Evolutionary conservation across 148 eudicot species (phyloP).

Genomic region (Suaeda aralocaspica): DNA sequence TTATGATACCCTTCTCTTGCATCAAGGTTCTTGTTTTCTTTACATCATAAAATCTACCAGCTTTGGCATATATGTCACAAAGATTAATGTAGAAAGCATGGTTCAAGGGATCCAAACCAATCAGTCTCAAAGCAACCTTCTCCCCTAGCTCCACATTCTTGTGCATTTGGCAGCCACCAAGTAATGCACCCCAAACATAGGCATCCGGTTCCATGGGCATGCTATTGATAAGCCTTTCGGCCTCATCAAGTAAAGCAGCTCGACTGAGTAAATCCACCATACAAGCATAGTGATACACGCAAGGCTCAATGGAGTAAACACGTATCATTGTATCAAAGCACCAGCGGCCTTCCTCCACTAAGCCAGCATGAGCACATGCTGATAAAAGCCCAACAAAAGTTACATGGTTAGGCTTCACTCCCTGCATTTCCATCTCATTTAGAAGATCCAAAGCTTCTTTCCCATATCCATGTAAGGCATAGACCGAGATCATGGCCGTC

Average conservation of each 20-base stretch:
- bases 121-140: slow-evolving; percentile 52
- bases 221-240: slow-evolving; percentile 43
- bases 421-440: slow-evolving; percentile 44
- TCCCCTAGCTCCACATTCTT: slow-evolving; percentile 59
- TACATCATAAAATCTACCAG: slow-evolving; percentile 50
- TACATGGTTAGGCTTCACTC: slow-evolving; percentile 63
- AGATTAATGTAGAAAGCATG: slow-evolving; percentile 63
- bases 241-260: slow-evolving; percentile 65
- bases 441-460: slow-evolving; percentile 56
- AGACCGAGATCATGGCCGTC: slow-evolving; percentile 82
- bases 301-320: slow-evolving; percentile 50
- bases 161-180: slow-evolving; percentile 76
- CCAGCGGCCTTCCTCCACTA: slow-evolving; percentile 49
- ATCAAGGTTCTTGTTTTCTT: slow-evolving; percentile 54
- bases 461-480: slow-evolving; percentile 56
- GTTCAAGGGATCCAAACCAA: slow-evolving; percentile 53
- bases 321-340: slow-evolving; percentile 55
- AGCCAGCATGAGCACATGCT: slow-evolving; percentile 82
- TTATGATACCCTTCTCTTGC: slow-evolving; percentile 51
- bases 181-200: slow-evolving; percentile 76
- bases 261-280: slow-evolving; percentile 70
- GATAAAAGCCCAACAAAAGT: slow-evolving; percentile 64
- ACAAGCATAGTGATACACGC: slow-evolving; percentile 66
- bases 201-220: slow-evolving; percentile 74
- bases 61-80: slow-evolving; percentile 60